Base-by-base conservation (phyloP, 352 stramenopile species). In the Phytophthora megakarya region DNA sequence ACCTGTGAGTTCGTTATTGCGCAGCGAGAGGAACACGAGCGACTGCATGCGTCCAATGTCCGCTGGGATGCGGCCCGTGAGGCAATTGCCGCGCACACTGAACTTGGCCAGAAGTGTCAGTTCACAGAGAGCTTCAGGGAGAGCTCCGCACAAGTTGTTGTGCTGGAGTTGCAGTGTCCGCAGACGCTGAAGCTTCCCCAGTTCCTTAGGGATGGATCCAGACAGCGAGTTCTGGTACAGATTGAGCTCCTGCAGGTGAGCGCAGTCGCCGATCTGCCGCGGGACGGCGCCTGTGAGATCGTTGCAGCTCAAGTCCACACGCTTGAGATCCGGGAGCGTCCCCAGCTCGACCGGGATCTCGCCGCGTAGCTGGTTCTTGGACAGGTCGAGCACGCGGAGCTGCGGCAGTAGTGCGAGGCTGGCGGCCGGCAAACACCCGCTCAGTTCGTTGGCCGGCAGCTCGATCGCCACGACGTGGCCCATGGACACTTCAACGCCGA, bases 271-370 rank as follows among this genome's bases (percentile, higher is more conserved):
- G 2, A 86, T 62, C 22, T 78, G 65, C 49, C 60, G 44, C 35
- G 75, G 70, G 18, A 93, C 85, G 19, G 60, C 40, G 7, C 78
- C 81, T 51, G 72, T 73, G 11, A 94, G 64, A 55, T 93, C 77
- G 40, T 96, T 96, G 75, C 80, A 92, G 71, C 87, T 96, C 49
- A 96, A 62, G 60, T 96, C 82, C 30, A 96, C 12, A 8, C 70
- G 70, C 15, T 80, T 70, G 40, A 96, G 63, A n/a, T 44, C 67
- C 23, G 61, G 64, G 23, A 96, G 80, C 19, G 71, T 70, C 11
- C 80, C 79, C 3, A 96, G 44, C 25, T 70, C 73, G 39, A 54
- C 55, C 22, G 86, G 81, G 33, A 96, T 84, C 39, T 83, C 70
- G 76, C 84, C 83, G 39, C 72, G 70, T 30, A 95, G 75, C 30